phyloP scores from a whole-genome alignment of 2,329 filamentous ascomycete genomes.

The Penicillium janthinellum region DNA sequence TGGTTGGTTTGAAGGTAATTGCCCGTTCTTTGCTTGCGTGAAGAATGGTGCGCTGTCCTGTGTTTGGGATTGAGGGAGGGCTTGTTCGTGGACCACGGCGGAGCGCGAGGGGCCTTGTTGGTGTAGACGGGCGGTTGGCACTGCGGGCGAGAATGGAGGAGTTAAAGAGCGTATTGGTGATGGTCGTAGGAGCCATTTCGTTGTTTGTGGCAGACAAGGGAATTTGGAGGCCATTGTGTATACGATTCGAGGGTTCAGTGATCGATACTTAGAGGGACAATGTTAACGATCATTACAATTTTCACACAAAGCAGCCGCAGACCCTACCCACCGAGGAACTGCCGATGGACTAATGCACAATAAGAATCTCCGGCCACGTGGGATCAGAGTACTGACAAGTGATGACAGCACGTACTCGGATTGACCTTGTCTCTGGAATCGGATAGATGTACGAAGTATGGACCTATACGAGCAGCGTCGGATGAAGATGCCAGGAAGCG shows the following conservation, averaged over 20 bases:
- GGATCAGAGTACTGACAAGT: background rate
- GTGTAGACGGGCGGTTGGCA: conserved; percentile 18
- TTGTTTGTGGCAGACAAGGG: conserved; percentile 12
- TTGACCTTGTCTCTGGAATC: background rate
- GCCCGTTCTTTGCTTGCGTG: conserved; percentile 6
- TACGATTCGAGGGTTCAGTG: background rate
- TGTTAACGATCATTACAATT: background rate
- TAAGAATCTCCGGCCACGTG: conserved; percentile 14
- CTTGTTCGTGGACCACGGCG: conserved; percentile 28
- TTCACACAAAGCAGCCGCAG: no score
- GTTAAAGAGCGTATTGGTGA: background rate
- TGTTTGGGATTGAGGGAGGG: conserved; percentile 21
- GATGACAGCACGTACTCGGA: background rate
- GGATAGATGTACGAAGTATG: background rate
- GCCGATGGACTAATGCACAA: conserved; percentile 12
- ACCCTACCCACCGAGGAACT: background rate
- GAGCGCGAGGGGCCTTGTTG: conserved; percentile 28
- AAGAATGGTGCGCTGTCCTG: conserved; percentile 12
- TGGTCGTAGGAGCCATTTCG: conserved; percentile 17
- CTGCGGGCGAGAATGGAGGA: conserved; percentile 2
- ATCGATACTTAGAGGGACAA: background rate
- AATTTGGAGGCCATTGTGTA: conserved; percentile 6
- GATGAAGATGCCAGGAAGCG: background rate
- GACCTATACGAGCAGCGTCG: background rate
- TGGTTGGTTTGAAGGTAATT: background rate